phyloP scores from a whole-genome alignment of 106 monocot genomes.

The Dendrobium huoshanense region DNA sequence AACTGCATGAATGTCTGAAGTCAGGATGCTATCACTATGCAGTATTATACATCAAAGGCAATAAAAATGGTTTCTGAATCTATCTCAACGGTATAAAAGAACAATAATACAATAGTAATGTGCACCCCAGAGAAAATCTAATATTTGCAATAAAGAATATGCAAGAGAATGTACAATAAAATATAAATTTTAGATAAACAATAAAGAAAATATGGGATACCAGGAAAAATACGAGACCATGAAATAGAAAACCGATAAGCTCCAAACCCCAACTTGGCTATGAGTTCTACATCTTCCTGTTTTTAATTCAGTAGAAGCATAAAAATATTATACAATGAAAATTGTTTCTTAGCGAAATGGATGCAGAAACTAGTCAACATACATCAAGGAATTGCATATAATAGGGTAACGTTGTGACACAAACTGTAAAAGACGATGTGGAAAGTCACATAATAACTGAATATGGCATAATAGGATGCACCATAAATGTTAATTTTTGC shows the following conservation, averaged over 20 bases:
- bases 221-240: constrained; percentile 94
- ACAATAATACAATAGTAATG: background rate
- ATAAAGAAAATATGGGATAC: constrained; percentile 16
- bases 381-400: background rate
- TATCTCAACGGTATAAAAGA: background rate
- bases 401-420: background rate
- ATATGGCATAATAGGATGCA: background rate
- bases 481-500: background rate
- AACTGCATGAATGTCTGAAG: background rate
- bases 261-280: constrained; percentile 69
- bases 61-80: background rate
- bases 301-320: background rate
- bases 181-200: background rate
- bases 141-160: background rate
- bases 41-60: background rate
- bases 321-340: background rate
- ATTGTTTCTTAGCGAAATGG: background rate
- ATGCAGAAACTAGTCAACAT: background rate
- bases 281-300: constrained; percentile 94
- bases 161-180: background rate
- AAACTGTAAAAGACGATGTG: background rate
- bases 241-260: constrained; percentile 95
- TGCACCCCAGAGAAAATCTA: background rate
- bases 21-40: background rate
- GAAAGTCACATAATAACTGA: background rate